Conservation (phyloP, 2,329 filamentous ascomycete genomes). For the Cladosporium sp. region DNA sequence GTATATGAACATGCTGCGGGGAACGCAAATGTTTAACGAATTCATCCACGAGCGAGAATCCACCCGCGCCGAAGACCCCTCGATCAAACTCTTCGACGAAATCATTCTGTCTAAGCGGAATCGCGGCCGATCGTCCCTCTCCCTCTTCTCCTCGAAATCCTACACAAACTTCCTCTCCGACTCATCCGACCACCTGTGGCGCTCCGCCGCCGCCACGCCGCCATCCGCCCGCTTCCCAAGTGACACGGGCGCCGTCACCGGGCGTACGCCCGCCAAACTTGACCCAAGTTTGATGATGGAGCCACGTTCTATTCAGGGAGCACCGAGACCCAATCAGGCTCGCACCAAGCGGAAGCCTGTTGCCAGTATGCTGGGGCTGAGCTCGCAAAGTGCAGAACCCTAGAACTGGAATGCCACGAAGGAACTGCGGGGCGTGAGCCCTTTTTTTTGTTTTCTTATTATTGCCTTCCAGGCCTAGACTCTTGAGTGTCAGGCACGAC, state of each 20-base stretch:
- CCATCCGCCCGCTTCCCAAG: conserved; percentile 50
- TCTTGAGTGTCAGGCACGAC: background rate
- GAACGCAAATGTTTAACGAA: conserved; percentile 60
- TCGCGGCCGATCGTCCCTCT: conserved; percentile 61
- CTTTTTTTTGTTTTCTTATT: too few relatives aligned
- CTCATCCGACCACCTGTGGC: conserved; percentile 74
- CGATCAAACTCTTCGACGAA: conserved; percentile 75
- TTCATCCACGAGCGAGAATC: conserved; percentile 79
- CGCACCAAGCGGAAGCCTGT: conserved; percentile 47
- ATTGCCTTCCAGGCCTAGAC: background rate
- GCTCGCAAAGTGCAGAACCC: conserved; percentile 22
- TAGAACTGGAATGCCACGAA: conserved; percentile 7
- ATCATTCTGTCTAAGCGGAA: conserved; percentile 75
- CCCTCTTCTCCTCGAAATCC: conserved; percentile 56
- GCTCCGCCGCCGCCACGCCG: conserved; percentile 56
- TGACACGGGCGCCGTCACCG: conserved; percentile 56
- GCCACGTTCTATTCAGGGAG: conserved; percentile 80
- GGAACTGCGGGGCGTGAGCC: background rate
- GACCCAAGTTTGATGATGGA: conserved; percentile 88
- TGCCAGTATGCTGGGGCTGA: conserved; percentile 34
- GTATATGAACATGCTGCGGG: conserved; percentile 58
- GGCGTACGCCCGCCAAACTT: conserved; percentile 70
- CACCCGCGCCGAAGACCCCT: conserved; percentile 55
- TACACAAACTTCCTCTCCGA: conserved; percentile 63
- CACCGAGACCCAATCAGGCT: conserved; percentile 58